phyloP scores from a whole-genome alignment of 2,329 filamentous ascomycete species.

The Epichloe elymi region DNA sequence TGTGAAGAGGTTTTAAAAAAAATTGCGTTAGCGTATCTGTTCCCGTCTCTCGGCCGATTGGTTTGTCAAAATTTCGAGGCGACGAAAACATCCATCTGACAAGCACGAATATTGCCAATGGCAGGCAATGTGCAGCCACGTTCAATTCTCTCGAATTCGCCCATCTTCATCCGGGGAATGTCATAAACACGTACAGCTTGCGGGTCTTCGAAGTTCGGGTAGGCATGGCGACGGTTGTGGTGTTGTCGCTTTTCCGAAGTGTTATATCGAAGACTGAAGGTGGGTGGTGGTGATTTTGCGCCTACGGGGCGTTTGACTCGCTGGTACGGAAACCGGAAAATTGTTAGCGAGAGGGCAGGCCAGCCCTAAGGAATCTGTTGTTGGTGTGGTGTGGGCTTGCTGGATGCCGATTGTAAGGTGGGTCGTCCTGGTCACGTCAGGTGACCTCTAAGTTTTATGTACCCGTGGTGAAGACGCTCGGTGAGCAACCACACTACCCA shows the following conservation, averaged over 20 bases:
- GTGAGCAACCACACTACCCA: background rate
- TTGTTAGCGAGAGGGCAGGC: constrained; percentile 28
- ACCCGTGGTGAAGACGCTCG: constrained; percentile 10
- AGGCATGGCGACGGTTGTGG: constrained; percentile 49
- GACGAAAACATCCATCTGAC: background rate
- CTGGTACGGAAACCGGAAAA: constrained; percentile 16
- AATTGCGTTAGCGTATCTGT: background rate
- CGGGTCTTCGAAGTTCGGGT: constrained; percentile 63
- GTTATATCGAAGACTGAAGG: constrained; percentile 22
- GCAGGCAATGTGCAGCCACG: background rate
- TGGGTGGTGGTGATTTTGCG: constrained; percentile 27
- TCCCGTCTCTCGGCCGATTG: background rate
- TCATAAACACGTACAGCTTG: constrained; percentile 52
- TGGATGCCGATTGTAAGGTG: constrained; percentile 1
- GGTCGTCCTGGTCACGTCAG: constrained; percentile 11
- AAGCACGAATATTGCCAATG: constrained; percentile 13
- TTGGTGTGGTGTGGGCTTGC: background rate
- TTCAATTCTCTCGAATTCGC: constrained; percentile 3
- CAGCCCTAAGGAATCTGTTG: constrained; percentile 22
- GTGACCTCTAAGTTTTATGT: constrained; percentile 14
- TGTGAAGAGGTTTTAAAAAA: constrained; percentile 22
- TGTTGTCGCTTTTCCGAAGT: constrained; percentile 30
- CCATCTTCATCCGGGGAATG: constrained; percentile 4
- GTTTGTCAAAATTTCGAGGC: background rate
- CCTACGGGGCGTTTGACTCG: constrained; percentile 16